phyloP scores from a whole-genome alignment of 2,329 filamentous ascomycete species.

The Rutstroemia sp. region DNA sequence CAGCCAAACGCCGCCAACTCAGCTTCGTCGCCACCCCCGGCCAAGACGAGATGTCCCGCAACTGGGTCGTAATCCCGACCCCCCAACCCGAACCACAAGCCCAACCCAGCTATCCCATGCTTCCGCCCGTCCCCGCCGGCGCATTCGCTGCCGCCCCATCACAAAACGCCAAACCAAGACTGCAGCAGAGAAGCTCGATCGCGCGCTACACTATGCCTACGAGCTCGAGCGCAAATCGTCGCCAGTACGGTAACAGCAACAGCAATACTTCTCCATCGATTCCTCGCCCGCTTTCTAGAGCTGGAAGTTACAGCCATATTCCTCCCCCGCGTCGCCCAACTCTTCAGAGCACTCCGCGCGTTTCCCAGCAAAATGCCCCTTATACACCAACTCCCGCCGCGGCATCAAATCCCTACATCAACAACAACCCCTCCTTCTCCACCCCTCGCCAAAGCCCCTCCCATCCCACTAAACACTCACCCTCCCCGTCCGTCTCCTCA shows the following conservation, averaged over 20 bases:
- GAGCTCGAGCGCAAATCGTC: constrained; percentile 4
- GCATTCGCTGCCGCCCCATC: not conserved
- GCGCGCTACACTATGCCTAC: constrained; percentile 23
- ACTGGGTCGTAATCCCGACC: constrained; percentile 60
- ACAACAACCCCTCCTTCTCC: constrained; percentile 31
- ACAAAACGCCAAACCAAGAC: not conserved
- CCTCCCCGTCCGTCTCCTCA: constrained; percentile 37
- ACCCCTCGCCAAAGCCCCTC: constrained; percentile 41
- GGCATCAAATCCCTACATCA: not conserved
- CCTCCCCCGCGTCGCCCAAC: not conserved
- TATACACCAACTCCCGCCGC: not conserved
- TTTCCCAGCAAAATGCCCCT: not conserved
- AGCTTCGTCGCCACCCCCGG: constrained; percentile 31
- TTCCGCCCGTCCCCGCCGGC: constrained; percentile 11
- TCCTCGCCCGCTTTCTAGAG: not conserved
- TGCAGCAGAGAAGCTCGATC: constrained; percentile 9
- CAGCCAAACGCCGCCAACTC: constrained; percentile 42
- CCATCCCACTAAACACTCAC: constrained; percentile 41
- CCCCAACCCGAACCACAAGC: not conserved
- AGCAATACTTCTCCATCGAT: not conserved
- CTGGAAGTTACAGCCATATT: not conserved
- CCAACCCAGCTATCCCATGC: not conserved
- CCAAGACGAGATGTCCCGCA: constrained; percentile 50
- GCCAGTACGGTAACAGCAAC: not conserved
- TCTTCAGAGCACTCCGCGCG: not conserved